Conservation (phyloP, 805 yeast species). For the Candida tammaniensis region DNA sequence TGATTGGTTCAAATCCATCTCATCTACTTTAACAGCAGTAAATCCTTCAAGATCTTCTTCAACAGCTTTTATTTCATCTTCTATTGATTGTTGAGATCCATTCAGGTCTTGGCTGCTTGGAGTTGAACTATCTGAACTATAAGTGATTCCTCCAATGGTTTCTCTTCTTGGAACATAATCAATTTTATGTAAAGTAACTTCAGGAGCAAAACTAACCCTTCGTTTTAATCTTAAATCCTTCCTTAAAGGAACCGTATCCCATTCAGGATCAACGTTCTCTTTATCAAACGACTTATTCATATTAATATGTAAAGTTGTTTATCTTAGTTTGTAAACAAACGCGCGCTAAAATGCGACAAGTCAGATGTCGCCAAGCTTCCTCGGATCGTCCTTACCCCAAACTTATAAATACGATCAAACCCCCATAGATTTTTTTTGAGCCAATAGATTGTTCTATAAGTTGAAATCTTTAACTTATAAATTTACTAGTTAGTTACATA, state of each 20-base stretch:
- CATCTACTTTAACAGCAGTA: constrained; percentile 8
- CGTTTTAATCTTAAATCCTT: constrained; percentile 24
- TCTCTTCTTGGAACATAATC: constrained; percentile 35
- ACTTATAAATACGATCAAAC: no score
- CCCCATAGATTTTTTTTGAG: no score
- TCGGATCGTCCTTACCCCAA: no score
- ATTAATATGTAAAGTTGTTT: no score
- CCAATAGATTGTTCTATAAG: no score
- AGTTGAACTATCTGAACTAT: constrained; percentile 9
- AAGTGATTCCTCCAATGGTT: constrained; percentile 24
- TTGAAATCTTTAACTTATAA: no score
- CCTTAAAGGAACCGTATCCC: background rate
- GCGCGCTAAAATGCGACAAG: no score
- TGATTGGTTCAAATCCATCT: constrained; percentile 24
- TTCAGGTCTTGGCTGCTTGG: no score
- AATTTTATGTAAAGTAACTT: constrained; percentile 62
- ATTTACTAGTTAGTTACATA: no score
- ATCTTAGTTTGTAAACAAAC: no score
- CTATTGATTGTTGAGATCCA: background rate
- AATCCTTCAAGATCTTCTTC: constrained; percentile 12
- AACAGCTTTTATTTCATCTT: constrained; percentile 1
- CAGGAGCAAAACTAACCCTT: constrained; percentile 76
- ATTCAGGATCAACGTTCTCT: constrained; percentile 13
- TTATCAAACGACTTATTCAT: no score
- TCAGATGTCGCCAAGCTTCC: no score